Evolutionary conservation across 78 protist genomes (phyloP).

Genomic region (Salpingoeca rosetta): DNA sequence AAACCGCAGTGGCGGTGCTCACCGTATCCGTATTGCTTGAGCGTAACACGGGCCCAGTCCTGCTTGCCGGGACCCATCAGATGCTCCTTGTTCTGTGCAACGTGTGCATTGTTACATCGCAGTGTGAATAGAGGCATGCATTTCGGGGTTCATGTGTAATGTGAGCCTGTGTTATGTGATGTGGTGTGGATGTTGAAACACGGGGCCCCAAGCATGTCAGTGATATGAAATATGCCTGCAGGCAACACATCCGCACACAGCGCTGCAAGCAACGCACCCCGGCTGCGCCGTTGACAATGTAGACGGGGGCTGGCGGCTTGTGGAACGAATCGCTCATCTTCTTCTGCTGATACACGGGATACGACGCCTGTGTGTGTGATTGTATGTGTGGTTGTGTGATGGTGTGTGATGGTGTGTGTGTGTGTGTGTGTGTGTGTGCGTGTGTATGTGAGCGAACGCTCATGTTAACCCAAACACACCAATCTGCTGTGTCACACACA

Average conservation of each 20-base stretch:
- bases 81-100: not conserved
- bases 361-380: no score
- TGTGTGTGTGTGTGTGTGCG: no score
- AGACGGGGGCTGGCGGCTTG: not conserved
- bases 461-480: no score
- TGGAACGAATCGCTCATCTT: not conserved
- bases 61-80: not conserved
- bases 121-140: not conserved
- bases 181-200: no score
- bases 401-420: no score
- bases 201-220: not conserved
- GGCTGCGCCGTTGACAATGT: not conserved
- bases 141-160: no score
- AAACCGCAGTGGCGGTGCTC: not conserved
- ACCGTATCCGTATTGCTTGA: not conserved
- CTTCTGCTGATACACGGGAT: not conserved
- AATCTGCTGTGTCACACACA: no score
- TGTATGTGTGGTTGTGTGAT: no score
- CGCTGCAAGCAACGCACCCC: not conserved
- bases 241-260: not conserved
- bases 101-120: not conserved
- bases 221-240: not conserved
- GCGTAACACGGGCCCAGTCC: not conserved
- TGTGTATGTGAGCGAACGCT: no score
- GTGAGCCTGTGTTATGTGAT: no score